A percentile compares a stretch with the other conserved stretches of the same genome.
Conservation (phyloP, 768 basidiomycete species). For the Pulveroboletus sp. region DNA sequence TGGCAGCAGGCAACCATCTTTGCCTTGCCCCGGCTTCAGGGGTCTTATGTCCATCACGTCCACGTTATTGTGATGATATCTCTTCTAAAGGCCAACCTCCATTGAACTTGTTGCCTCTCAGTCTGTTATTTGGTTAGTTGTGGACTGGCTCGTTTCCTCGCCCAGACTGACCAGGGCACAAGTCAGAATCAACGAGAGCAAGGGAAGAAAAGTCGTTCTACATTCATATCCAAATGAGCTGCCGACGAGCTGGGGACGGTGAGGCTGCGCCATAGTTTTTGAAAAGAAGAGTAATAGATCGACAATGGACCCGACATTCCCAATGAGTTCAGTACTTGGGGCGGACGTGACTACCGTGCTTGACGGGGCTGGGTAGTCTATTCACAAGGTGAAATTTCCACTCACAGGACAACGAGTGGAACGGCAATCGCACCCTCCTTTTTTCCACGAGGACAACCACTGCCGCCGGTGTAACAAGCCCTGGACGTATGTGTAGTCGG, state of each 20-base stretch:
- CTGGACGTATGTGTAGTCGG: conserved; percentile 31
- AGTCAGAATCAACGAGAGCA: neutral
- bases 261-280: neutral
- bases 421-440: conserved; percentile 32
- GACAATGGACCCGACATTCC: conserved; percentile 42
- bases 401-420: conserved; percentile 40
- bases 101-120: conserved; percentile 10
- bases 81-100: neutral
- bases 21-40: conserved; percentile 23
- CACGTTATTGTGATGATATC: conserved; percentile 24
- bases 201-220: neutral
- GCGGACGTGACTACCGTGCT: conserved; percentile 47
- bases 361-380: neutral
- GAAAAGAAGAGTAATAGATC: conserved; percentile 11
- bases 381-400: neutral
- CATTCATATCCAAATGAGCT: conserved; percentile 43
- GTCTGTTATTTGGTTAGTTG: conserved; percentile 46
- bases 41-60: conserved; percentile 40
- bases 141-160: conserved; percentile 7
- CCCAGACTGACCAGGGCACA: no score
- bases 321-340: conserved; percentile 41
- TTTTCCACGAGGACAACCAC: conserved; percentile 44
- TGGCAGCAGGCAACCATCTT: neutral
- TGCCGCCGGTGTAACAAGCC: no score
- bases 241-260: neutral